These are phyloP conservation scores for Fusarium globosum DNA, from an alignment of 2,329 filamentous ascomycete species.

Conservation along the genomic window DNA sequence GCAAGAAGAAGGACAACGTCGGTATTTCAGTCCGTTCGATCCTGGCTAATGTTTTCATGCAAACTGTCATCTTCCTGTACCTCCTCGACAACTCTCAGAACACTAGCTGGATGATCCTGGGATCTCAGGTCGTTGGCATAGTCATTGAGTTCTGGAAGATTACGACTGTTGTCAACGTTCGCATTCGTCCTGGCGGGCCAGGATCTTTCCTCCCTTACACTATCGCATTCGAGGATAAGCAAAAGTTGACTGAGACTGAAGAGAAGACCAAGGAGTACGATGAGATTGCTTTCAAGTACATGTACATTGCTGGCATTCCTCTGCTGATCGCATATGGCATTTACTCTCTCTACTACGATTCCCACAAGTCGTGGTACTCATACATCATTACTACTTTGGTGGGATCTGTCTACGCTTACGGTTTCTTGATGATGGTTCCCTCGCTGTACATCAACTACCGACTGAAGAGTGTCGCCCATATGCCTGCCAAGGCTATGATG, in stretches of 20 bases:
- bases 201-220: constrained; percentile 81
- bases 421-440: constrained; percentile 99
- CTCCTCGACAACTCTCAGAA: constrained; percentile 97
- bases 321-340: constrained; percentile 88
- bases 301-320: constrained; percentile 92
- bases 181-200: constrained; percentile 74
- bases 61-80: constrained; percentile 94
- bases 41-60: constrained; percentile 98
- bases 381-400: constrained; percentile 96
- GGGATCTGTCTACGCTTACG: constrained; percentile 96
- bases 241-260: constrained; percentile 93
- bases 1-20: constrained; percentile 99
- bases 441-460: constrained; percentile 99
- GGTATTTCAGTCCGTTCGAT: constrained; percentile 97
- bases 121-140: constrained; percentile 86
- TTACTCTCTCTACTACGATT: constrained; percentile 93
- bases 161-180: constrained; percentile 92
- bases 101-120: constrained; percentile 99
- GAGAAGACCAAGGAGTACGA: constrained; percentile 99
- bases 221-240: constrained; percentile 93
- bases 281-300: constrained; percentile 95
- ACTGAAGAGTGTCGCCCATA: constrained; percentile 93
- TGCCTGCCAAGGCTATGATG: constrained; percentile 95
- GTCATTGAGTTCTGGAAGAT: constrained; percentile 87
- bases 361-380: constrained; percentile 98